Conservation (phyloP, 345 rosid genomes). For the Citrus australasica region DNA sequence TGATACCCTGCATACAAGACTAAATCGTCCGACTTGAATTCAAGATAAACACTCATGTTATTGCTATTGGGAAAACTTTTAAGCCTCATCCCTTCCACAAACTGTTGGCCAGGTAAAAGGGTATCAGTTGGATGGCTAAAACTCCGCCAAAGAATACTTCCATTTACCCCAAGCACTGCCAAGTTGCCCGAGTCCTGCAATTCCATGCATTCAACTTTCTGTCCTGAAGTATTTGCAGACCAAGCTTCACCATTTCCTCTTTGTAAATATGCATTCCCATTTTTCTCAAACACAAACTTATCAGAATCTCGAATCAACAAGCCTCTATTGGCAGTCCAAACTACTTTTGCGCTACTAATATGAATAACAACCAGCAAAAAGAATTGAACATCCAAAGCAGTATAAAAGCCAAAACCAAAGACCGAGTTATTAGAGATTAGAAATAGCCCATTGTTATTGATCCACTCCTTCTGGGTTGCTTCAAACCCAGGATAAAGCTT, state of each 20-base stretch:
- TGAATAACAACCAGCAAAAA: constrained; percentile 39
- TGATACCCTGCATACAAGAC: constrained; percentile 34
- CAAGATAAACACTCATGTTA: constrained; percentile 25
- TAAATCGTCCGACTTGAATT: constrained; percentile 34
- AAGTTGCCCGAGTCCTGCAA: constrained; percentile 55
- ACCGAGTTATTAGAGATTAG: constrained; percentile 33
- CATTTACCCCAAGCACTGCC: constrained; percentile 35
- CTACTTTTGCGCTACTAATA: constrained; percentile 16
- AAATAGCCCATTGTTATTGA: constrained; percentile 32
- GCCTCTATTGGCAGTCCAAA: constrained; percentile 55
- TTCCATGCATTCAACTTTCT: constrained; percentile 33
- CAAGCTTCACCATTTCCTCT: constrained; percentile 28
- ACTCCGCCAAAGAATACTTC: constrained; percentile 46
- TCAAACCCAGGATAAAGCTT: constrained; percentile 42
- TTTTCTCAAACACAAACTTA: constrained; percentile 36
- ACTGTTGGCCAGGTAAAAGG: constrained; percentile 37
- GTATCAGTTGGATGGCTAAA: constrained; percentile 45
- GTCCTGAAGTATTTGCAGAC: constrained; percentile 35
- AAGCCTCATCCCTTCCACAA: constrained; percentile 37
- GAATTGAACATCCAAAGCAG: constrained; percentile 23
- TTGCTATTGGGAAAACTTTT: constrained; percentile 26
- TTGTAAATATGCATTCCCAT: constrained; percentile 40
- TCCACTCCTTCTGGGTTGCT: constrained; percentile 43
- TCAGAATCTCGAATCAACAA: constrained; percentile 24
- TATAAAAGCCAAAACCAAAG: constrained; percentile 40